Evolutionary conservation across 306 rosid genomes (phyloP), one percentile per base, ranked within the genome.

Genomic region (Dalbergia cochinchinensis): DNA sequence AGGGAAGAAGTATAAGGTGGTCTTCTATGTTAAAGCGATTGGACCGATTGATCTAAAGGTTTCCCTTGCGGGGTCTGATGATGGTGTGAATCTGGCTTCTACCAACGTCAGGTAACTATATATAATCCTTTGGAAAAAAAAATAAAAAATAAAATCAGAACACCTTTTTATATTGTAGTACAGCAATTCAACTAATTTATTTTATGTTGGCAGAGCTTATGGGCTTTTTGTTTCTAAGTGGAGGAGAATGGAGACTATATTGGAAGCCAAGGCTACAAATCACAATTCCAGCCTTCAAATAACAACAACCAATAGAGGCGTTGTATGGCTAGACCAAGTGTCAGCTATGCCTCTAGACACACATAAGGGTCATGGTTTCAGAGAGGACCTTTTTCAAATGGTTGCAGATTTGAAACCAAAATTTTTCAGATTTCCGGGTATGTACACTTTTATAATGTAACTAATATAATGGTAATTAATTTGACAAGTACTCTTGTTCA

Each of bases 381-480:
- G 96, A 69, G 88, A 35, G 12, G 96, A 93, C 51, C 89, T 93
- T 35, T 64, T 79, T 14, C 66, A 85, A 82, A 93, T 87, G 91
- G 47, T 89, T 58, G 83, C 83, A 48, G 74, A 71, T 69, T 11
- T 91, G 19, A 83, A 93, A 63, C 94, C 94, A n/a, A 86, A 65
- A 67, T 91, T 91, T 83, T 0, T 93, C 19, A 89, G 94, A 81
- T 93, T 89, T 55, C 96, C 97, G 19, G 95, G 97, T 89, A 78
- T 71, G 14, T 13, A 26, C 3, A 26, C 31, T 1, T 2, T 8
- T 42, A 42, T 42, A 42, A 42, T 42, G 0, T 42, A 42, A 2
- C 48, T 8, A 42, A 26, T 26, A 26, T 26, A 26, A 26, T 26
- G 31, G 31, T 26, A 26, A 26, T 26, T 26, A 26, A 26, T 26